A percentile compares a stretch with the other conserved stretches of the same genome.
Conservation (phyloP, 345 rosid genomes). For the Salix brachista region DNA sequence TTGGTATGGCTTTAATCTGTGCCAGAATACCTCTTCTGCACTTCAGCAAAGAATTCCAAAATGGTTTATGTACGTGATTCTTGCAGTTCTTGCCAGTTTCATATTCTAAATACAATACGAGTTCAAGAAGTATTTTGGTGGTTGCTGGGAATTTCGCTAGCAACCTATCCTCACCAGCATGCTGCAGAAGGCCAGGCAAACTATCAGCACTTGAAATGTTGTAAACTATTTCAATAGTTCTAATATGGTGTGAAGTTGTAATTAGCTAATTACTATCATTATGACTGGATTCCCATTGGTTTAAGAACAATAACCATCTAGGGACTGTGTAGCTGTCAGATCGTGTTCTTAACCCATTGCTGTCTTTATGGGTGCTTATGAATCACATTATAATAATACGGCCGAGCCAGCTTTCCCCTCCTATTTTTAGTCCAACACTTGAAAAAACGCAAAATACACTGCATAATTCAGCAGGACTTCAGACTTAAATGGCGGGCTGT, state of each 20-base stretch:
- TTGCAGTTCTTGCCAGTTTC: constrained; percentile 30
- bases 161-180: neutral
- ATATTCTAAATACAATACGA: constrained; percentile 16
- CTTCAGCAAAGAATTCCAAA: neutral
- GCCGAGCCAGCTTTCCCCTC: too few relatives aligned
- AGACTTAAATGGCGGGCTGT: too few relatives aligned
- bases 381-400: too few relatives aligned
- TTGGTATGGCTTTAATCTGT: constrained; percentile 25
- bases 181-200: neutral
- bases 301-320: neutral
- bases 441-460: too few relatives aligned
- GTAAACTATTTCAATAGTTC: neutral
- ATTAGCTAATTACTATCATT: neutral
- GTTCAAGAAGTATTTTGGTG: neutral
- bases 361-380: too few relatives aligned
- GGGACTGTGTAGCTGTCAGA: too few relatives aligned
- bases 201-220: neutral
- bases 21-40: constrained; percentile 38
- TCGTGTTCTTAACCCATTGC: too few relatives aligned
- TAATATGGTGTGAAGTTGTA: neutral
- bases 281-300: neutral
- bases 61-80: constrained; percentile 16
- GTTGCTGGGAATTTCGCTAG: neutral
- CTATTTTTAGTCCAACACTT: too few relatives aligned
- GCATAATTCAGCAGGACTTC: too few relatives aligned